Base-by-base conservation (phyloP, 129 eudicot species). In the Erigeron canadensis region DNA sequence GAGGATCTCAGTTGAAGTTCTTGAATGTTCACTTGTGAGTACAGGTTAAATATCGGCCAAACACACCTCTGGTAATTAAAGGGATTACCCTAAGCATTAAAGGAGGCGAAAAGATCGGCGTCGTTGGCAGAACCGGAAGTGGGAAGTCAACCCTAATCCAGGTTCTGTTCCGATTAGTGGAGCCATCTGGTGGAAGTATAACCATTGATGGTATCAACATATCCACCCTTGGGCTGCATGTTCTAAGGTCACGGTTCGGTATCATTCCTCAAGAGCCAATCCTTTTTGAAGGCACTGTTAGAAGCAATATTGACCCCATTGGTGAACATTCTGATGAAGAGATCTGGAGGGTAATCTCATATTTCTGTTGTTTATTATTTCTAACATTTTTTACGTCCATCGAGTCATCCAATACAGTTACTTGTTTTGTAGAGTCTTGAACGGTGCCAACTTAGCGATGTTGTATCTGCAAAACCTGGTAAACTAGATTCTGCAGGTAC, bases 221-320 rank as follows among this genome's bases (percentile, higher is more conserved):
- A 55, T 85, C 80, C 58, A 60, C 63, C 42, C 77, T 93, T 6
- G 96, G 96, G 46, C 80, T 89, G 44, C 98, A 89, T 76, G 96
- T 89, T 80, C 90, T 89, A 12, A 80, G 98, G 77, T 87, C 95
- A 43, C 84, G 87, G 3, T 84, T 93, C 12, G 89, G 91, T 58
- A 89, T 91, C 76, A 91, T 91, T 66, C 96, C 98, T 82, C 98
- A 91, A 68, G n/a, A n/a, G n/a, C n/a, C n/a, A n/a, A n/a, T n/a
- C n/a, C n/a, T n/a, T n/a, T n/a, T n/a, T n/a, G n/a, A n/a, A n/a
- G n/a, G n/a, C n/a, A n/a, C n/a, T n/a, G n/a, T n/a, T n/a, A n/a
- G n/a, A n/a, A n/a, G n/a, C 86, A 91, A 86, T 65, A 84, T 91
- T 21, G 96, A 91, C 75, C 97, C 97, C 0, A 55, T 82, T 68